A percentile compares a stretch with the other conserved stretches of the same genome.
These are phyloP conservation scores for Lippia alba DNA, from an alignment of 305 asterid genomes.

Conservation along the genomic window DNA sequence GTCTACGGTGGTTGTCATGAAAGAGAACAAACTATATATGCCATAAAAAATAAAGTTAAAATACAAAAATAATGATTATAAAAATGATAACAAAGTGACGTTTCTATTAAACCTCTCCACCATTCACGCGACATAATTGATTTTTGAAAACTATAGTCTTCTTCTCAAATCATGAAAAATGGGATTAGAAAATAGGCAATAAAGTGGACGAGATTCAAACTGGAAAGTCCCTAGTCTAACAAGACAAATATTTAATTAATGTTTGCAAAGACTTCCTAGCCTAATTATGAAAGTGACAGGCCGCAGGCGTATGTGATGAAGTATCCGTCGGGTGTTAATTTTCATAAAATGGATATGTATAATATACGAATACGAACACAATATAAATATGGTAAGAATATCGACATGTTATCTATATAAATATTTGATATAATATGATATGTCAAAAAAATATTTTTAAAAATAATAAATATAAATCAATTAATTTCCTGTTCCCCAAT, in stretches of 20 bases:
- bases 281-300: not conserved
- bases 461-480: too few relatives aligned
- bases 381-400: too few relatives aligned
- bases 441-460: too few relatives aligned
- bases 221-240: not conserved
- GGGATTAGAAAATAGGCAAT: not conserved
- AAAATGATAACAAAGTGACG: not conserved
- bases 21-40: too few relatives aligned
- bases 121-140: conserved; percentile 79
- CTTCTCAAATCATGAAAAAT: conserved; percentile 10
- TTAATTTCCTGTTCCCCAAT: too few relatives aligned
- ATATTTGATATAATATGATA: too few relatives aligned
- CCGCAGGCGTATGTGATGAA: too few relatives aligned
- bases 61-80: not conserved
- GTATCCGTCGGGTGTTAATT: too few relatives aligned
- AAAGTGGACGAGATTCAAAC: not conserved
- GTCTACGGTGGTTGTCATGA: not conserved
- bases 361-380: too few relatives aligned
- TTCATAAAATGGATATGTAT: too few relatives aligned
- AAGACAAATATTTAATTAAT: not conserved
- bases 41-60: too few relatives aligned
- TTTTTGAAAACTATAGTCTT: conserved; percentile 10
- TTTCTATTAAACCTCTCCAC: conserved; percentile 41
- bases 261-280: not conserved
- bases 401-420: too few relatives aligned